Evolutionary conservation across 768 basidiomycete species (phyloP).

Genomic region (Lactarius pseudohatsudake): DNA sequence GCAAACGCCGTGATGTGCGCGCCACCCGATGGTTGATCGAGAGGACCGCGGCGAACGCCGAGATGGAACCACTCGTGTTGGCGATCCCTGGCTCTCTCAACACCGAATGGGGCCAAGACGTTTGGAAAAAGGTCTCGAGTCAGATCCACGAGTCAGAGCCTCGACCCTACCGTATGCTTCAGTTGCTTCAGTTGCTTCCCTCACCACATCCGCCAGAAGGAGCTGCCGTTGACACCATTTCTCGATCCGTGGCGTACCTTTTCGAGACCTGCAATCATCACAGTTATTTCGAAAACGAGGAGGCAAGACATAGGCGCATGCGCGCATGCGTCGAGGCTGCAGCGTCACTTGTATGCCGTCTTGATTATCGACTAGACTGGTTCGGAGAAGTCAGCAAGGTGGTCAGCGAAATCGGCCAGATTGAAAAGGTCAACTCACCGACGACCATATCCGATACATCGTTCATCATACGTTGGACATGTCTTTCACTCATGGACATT

Average conservation of each 20-base stretch:
- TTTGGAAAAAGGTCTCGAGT: not conserved
- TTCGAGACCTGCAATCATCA: not conserved
- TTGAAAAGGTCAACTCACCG: not conserved
- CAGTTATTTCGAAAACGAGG: not conserved
- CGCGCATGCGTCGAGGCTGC: not conserved
- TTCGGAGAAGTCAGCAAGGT: not conserved
- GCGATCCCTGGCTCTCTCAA: not conserved
- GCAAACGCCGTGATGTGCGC: too few relatives aligned
- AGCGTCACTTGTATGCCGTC: not conserved
- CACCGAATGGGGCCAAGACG: not conserved
- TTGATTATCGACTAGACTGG: not conserved
- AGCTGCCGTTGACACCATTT: too few relatives aligned
- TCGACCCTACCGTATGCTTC: too few relatives aligned
- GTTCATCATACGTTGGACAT: not conserved
- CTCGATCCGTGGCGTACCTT: not conserved
- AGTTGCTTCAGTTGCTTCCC: too few relatives aligned
- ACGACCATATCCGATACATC: not conserved
- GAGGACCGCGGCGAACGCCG: too few relatives aligned
- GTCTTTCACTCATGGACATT: not conserved
- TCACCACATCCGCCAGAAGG: too few relatives aligned
- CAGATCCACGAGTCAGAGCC: too few relatives aligned
- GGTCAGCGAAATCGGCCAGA: not conserved
- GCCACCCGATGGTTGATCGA: too few relatives aligned
- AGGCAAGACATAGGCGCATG: not conserved
- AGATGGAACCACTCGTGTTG: too few relatives aligned